Evolutionary conservation across 306 rosid genomes (phyloP).

Genomic region (Inga oerstediana): DNA sequence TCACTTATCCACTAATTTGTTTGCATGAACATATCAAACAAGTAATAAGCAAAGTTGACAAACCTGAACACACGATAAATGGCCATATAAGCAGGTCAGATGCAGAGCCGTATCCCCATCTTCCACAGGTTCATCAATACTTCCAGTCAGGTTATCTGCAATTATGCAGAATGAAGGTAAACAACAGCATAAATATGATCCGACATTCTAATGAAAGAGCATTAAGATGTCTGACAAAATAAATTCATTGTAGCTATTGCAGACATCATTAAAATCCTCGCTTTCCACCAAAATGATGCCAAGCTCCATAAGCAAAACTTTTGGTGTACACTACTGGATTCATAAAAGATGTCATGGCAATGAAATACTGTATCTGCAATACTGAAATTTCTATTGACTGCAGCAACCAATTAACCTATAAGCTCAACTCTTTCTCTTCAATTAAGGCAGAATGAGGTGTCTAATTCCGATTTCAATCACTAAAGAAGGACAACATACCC

Average conservation of each 20-base stretch:
- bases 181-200: conserved; percentile 28
- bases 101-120: conserved; percentile 96
- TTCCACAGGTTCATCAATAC: conserved; percentile 85
- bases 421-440: neutral
- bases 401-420: neutral
- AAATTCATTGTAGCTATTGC: neutral
- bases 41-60: neutral
- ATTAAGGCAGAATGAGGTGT: neutral
- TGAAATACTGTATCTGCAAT: neutral
- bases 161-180: conserved; percentile 14
- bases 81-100: conserved; percentile 88
- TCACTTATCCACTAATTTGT: conserved; percentile 3
- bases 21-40: neutral
- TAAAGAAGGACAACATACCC: neutral
- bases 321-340: neutral
- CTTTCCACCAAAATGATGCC: neutral
- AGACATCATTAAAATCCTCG: neutral
- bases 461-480: neutral
- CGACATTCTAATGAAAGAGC: conserved; percentile 4
- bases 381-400: neutral
- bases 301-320: neutral
- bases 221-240: neutral
- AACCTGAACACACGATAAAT: conserved; percentile 74
- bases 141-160: conserved; percentile 74
- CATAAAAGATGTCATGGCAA: neutral